phyloP scores from a whole-genome alignment of 2,329 filamentous ascomycete species.

The Scorias spongiosa region DNA sequence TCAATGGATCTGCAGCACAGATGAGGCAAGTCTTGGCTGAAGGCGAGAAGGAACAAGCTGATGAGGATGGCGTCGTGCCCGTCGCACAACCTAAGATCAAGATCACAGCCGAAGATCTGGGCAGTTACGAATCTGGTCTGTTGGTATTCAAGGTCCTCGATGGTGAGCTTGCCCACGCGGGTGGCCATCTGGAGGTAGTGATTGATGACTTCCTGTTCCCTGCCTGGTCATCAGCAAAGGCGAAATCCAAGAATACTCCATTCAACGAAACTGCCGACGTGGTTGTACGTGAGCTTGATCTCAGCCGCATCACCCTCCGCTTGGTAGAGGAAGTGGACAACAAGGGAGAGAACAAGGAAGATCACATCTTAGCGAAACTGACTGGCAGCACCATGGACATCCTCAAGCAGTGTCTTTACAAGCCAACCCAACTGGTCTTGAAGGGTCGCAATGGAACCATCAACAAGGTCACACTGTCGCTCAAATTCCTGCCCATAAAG shows the following conservation, averaged over 20 bases:
- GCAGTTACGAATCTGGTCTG: constrained; percentile 77
- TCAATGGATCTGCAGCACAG: constrained; percentile 19
- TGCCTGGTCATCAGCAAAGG: constrained; percentile 67
- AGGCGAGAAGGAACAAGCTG: constrained; percentile 31
- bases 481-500: constrained; percentile 86
- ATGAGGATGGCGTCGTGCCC: constrained; percentile 27
- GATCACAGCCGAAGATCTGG: constrained; percentile 64
- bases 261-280: constrained; percentile 91
- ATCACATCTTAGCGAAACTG: constrained; percentile 66
- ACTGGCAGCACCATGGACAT: constrained; percentile 75
- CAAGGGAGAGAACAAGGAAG: constrained; percentile 51
- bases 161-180: constrained; percentile 61
- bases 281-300: constrained; percentile 92
- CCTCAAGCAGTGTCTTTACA: constrained; percentile 70
- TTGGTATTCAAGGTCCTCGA: constrained; percentile 91
- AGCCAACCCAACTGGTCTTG: constrained; percentile 67
- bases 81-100: constrained; percentile 58
- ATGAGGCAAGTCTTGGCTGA: constrained; percentile 31
- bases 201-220: constrained; percentile 94
- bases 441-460: constrained; percentile 61
- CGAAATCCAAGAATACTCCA: constrained; percentile 50
- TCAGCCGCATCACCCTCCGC: constrained; percentile 80
- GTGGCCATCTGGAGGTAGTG: constrained; percentile 69
- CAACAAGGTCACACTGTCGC: constrained; percentile 73
- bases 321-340: constrained; percentile 67